Conservation (phyloP, 768 basidiomycete genomes). For the Melanogaster broomeanus region DNA sequence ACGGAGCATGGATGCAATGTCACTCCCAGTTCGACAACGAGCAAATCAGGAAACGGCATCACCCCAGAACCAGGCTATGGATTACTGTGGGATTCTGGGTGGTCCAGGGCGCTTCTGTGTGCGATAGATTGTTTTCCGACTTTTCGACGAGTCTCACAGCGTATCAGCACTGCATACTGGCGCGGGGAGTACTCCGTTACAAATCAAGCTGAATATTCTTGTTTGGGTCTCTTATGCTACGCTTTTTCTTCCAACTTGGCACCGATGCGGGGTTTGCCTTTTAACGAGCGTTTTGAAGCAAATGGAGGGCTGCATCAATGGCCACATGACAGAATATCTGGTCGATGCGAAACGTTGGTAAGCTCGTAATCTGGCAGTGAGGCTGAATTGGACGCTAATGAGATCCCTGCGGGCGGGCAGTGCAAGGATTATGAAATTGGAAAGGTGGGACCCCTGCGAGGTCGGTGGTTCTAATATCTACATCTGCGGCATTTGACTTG, state of each 20-base stretch:
- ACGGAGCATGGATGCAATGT: slow-evolving; percentile 98
- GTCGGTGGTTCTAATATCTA: slow-evolving; percentile 30
- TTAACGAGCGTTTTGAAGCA: too few species aligned
- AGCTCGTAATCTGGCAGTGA: too few species aligned
- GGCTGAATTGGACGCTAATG: too few species aligned
- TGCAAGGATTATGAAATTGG: too few species aligned
- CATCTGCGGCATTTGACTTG: slow-evolving; percentile 7
- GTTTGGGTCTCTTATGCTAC: slow-evolving; percentile 85
- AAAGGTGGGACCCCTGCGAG: slow-evolving; percentile 62
- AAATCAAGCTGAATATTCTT: slow-evolving; percentile 89
- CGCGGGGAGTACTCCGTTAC: slow-evolving; percentile 87
- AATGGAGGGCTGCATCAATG: too few species aligned
- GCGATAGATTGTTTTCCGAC: slow-evolving; percentile 21
- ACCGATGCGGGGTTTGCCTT: too few species aligned
- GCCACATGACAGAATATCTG: too few species aligned
- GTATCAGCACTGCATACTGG: slow-evolving; percentile 79
- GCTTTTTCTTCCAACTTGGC: slow-evolving; percentile 90
- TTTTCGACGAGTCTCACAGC: background rate
- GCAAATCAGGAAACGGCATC: slow-evolving; percentile 80
- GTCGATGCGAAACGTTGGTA: too few species aligned
- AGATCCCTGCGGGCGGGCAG: too few species aligned
- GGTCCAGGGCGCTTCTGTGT: slow-evolving; percentile 83
- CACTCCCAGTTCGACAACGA: slow-evolving; percentile 91
- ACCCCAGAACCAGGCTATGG: slow-evolving; percentile 73
- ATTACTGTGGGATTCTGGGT: slow-evolving; percentile 88